Percentiles rank a stretch among this genome's conserved stretches.
Evolutionary conservation across 176 grass and related monocot genomes (phyloP).

Genomic region (Olyra latifolia): DNA sequence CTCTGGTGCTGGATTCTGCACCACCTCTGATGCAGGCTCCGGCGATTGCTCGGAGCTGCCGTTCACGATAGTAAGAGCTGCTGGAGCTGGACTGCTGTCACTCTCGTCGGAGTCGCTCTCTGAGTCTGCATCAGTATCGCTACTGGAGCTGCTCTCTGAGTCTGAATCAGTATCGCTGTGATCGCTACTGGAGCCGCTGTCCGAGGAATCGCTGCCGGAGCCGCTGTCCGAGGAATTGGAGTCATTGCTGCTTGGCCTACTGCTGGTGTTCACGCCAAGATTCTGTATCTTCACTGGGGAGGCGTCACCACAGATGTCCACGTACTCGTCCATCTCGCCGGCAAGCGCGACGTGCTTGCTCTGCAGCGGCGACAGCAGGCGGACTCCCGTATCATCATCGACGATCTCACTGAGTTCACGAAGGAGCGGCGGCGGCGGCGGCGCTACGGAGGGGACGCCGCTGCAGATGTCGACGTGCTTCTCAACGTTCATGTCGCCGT

Average conservation of each 20-base stretch:
- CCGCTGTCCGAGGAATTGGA: background rate
- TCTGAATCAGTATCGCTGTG: no score
- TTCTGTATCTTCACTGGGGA: constrained; percentile 28
- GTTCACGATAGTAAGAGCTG: background rate
- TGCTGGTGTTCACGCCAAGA: background rate
- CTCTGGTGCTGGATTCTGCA: background rate
- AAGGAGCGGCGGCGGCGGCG: background rate
- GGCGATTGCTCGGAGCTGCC: background rate
- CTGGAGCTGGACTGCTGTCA: background rate
- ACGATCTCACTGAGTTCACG: background rate
- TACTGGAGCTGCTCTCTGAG: no score
- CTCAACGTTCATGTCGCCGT: background rate
- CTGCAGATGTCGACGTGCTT: background rate
- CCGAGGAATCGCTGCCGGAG: background rate
- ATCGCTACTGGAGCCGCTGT: background rate
- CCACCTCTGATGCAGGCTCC: background rate
- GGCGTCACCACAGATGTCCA: constrained; percentile 45
- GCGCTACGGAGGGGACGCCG: background rate
- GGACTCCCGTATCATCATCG: background rate
- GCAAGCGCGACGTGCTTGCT: constrained; percentile 7
- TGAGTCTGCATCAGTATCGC: no score
- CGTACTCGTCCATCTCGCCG: background rate
- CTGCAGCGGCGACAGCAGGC: constrained; percentile 3
- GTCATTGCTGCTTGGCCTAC: background rate
- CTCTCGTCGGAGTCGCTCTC: no score